phyloP scores from a whole-genome alignment of 169 alveolate species.

The Fabrea salina region DNA sequence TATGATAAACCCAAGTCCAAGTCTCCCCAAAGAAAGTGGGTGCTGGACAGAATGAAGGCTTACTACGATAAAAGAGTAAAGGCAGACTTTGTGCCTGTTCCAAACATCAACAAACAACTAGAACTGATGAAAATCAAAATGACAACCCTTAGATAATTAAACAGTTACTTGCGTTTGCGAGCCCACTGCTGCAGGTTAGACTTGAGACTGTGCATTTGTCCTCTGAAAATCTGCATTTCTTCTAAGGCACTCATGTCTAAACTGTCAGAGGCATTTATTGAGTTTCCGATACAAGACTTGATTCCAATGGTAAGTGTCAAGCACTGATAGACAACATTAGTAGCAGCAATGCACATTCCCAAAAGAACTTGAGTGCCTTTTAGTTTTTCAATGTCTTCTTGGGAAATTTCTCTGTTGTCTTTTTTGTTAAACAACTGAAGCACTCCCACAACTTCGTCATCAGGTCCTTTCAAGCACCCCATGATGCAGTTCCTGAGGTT shows the following conservation, averaged over 20 bases:
- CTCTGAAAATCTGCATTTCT: too few relatives aligned
- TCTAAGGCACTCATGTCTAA: too few relatives aligned
- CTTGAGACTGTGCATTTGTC: too few relatives aligned
- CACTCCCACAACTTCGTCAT: slow-evolving; percentile 9
- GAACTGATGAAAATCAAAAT: too few relatives aligned
- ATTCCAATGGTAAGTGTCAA: too few relatives aligned
- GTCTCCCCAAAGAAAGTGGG: not conserved
- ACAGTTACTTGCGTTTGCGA: too few relatives aligned
- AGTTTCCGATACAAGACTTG: too few relatives aligned
- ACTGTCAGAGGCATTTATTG: too few relatives aligned
- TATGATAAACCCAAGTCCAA: not conserved
- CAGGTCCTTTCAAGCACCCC: slow-evolving; percentile 18
- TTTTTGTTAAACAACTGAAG: slow-evolving; percentile 19
- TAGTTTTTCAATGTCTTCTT: slow-evolving; percentile 1
- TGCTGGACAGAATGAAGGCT: not conserved
- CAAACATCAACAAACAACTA: too few relatives aligned
- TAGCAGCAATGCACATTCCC: not conserved
- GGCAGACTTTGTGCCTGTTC: not conserved
- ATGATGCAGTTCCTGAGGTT: not conserved
- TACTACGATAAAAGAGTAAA: not conserved
- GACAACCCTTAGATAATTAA: too few relatives aligned
- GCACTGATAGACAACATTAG: too few relatives aligned
- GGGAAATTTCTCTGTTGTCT: not conserved
- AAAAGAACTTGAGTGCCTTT: not conserved
- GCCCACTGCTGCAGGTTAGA: too few relatives aligned